phyloP scores from a whole-genome alignment of 1,284 basidiomycete species.

The Crepidotus sp. region DNA sequence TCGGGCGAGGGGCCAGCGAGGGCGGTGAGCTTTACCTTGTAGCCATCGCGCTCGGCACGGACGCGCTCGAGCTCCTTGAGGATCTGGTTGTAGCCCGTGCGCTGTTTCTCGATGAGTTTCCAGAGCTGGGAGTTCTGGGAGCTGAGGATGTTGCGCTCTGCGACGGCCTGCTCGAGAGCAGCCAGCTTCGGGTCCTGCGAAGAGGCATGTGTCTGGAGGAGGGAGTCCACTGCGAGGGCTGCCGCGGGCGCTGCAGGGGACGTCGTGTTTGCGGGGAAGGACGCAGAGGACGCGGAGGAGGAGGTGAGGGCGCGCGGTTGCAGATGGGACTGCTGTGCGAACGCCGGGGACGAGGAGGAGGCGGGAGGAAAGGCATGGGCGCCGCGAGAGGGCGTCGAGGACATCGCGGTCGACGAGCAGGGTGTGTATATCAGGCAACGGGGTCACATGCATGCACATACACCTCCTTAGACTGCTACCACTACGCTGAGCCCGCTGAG shows the following conservation, averaged over 20 bases:
- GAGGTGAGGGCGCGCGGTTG: conserved; percentile 15
- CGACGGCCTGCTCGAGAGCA: conserved; percentile 65
- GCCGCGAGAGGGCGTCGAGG: conserved; percentile 10
- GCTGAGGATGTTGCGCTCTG: conserved; percentile 70
- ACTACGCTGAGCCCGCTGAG: too few species aligned
- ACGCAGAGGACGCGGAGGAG: conserved; percentile 13
- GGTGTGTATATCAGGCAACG: too few species aligned
- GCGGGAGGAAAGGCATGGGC: conserved; percentile 7
- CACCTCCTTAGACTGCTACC: too few species aligned
- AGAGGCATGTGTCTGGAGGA: conserved; percentile 44
- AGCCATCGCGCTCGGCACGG: conserved; percentile 68
- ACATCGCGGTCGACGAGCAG: not conserved
- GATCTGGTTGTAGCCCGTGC: conserved; percentile 60
- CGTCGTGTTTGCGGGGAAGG: conserved; percentile 3
- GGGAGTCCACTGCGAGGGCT: conserved; percentile 40
- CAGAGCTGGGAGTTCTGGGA: conserved; percentile 82
- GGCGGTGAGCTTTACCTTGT: conserved; percentile 41
- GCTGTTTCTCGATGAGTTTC: conserved; percentile 88
- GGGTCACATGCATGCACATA: not conserved
- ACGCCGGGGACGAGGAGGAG: conserved; percentile 12
- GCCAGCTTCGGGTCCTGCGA: conserved; percentile 48
- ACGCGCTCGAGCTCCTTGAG: conserved; percentile 77
- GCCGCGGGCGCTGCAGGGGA: conserved; percentile 16
- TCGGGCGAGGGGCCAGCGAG: conserved; percentile 19
- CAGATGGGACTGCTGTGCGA: conserved; percentile 9